A percentile compares a stretch with the other conserved stretches of the same genome.
Evolutionary conservation across 2,329 filamentous ascomycete genomes (phyloP).

Genomic region (Lithohypha guttulata): DNA sequence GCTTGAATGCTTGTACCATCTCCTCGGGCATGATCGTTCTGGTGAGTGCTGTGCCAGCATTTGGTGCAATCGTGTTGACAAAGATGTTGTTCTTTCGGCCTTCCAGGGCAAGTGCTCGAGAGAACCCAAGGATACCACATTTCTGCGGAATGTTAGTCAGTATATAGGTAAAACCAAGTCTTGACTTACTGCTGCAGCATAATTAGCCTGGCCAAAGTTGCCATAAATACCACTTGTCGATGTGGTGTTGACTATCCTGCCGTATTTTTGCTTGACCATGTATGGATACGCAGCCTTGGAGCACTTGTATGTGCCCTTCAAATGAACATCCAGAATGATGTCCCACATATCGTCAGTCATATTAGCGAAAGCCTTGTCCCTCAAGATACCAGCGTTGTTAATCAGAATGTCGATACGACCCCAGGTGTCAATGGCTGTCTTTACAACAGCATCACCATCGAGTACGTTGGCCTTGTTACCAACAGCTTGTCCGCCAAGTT

Average conservation of each 20-base stretch:
- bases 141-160: conserved; percentile 42
- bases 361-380: conserved; percentile 95
- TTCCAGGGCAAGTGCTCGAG: conserved; percentile 81
- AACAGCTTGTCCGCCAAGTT: conserved; percentile 76
- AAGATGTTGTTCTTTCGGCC: conserved; percentile 96
- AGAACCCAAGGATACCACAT: conserved; percentile 89
- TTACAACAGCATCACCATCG: conserved; percentile 82
- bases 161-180: not conserved
- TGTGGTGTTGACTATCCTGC: conserved; percentile 91
- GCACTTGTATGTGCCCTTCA: conserved; percentile 89
- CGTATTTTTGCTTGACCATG: conserved; percentile 97
- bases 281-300: conserved; percentile 97
- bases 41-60: conserved; percentile 93
- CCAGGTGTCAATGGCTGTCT: conserved; percentile 84
- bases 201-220: conserved; percentile 98
- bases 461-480: conserved; percentile 90
- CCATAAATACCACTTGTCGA: conserved; percentile 97
- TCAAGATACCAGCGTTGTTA: conserved; percentile 96
- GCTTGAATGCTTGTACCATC: conserved; percentile 97
- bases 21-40: conserved; percentile 90
- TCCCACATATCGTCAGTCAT: conserved; percentile 96
- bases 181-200: conserved; percentile 66
- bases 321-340: conserved; percentile 81
- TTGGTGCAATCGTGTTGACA: conserved; percentile 96
- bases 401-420: conserved; percentile 89